Evolutionary conservation across 2,329 filamentous ascomycete genomes (phyloP), one percentile per base, ranked within the genome.

Genomic region (Monilinia polystroma): DNA sequence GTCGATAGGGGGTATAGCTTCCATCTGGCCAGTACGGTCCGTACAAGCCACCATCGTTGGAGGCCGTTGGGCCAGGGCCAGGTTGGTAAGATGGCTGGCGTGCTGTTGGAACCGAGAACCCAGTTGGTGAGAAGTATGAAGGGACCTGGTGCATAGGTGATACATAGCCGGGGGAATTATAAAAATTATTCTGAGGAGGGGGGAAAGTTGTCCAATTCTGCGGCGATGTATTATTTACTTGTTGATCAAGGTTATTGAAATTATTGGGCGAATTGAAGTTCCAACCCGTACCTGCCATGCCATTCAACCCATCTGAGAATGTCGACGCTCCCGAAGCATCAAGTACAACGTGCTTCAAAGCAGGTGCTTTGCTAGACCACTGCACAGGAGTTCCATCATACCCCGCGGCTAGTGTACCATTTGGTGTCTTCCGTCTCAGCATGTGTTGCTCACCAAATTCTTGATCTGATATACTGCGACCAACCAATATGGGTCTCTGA

Each of bases 381-480:
- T 92, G 90, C 29, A 88, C 83, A 1, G 89, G 87, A 6, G 91
- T 91, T 43, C 91, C 92, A 82, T 98, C 93, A 75, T 97, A 97
- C 14, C 92, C 93, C 64, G 91, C 92, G 71, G 94, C 90, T 69
- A 98, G 85, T 49, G 93, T 97, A n/a, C 94, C 95, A 75, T 89
- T 94, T 5, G 94, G 95, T 11, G 94, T 98, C 78, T 98, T 98
- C 71, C 94, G 87, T 71, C 94, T 87, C 66, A 97, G 82, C 73
- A 92, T 90, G 77, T 96, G 88, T 77, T 66, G 43, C 23, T 57
- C 64, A 26, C 56, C 64, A 62, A 45, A 62, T n/a, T 43, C 56
- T 20, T 62, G 64, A 51, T 97, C 92, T n/a, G 73, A 70, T 11
- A 71, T 18, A 41, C 43, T 56, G 49, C 58, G 51, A 26, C 58